Percentiles rank a stretch among this genome's conserved stretches.
Conservation (phyloP, 2,329 filamentous ascomycete genomes). For the Myriosclerotinia duriaeana region DNA sequence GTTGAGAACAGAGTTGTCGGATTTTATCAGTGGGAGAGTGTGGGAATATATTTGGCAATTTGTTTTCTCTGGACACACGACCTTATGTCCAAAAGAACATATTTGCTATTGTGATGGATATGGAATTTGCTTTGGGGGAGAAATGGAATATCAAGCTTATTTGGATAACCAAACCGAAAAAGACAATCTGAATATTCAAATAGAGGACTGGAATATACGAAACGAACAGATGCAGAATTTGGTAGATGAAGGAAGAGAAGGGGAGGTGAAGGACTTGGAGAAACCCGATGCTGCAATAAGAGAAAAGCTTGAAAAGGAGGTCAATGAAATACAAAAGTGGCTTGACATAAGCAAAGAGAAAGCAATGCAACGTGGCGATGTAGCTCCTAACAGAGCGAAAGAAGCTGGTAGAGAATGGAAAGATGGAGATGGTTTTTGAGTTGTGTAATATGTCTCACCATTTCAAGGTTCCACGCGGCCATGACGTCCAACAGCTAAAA, state of each 20-base stretch:
- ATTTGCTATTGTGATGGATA: conserved; percentile 40
- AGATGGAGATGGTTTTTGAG: conserved; percentile 29
- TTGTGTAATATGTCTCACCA: neutral
- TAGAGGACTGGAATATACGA: conserved; percentile 5
- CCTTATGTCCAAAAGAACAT: conserved; percentile 35
- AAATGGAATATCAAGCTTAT: conserved; percentile 30
- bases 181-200: neutral
- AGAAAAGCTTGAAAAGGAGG: conserved; percentile 26
- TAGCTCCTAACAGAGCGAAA: conserved; percentile 30
- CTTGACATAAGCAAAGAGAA: conserved; percentile 24
- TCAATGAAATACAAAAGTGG: conserved; percentile 28
- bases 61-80: conserved; percentile 55
- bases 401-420: conserved; percentile 33
- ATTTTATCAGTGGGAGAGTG: conserved; percentile 57
- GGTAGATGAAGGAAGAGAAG: conserved; percentile 7
- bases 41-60: conserved; percentile 68
- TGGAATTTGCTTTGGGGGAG: conserved; percentile 39
- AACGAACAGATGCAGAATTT: conserved; percentile 2
- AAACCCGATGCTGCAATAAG: conserved; percentile 25
- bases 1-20: conserved; percentile 53
- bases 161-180: conserved; percentile 11
- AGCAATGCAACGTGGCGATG: conserved; percentile 33
- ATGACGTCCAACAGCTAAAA: neutral
- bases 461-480: neutral
- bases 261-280: neutral